These are phyloP conservation scores for Phytopythium oedochilum DNA, from an alignment of 352 stramenopile species.

Conservation along the genomic window DNA sequence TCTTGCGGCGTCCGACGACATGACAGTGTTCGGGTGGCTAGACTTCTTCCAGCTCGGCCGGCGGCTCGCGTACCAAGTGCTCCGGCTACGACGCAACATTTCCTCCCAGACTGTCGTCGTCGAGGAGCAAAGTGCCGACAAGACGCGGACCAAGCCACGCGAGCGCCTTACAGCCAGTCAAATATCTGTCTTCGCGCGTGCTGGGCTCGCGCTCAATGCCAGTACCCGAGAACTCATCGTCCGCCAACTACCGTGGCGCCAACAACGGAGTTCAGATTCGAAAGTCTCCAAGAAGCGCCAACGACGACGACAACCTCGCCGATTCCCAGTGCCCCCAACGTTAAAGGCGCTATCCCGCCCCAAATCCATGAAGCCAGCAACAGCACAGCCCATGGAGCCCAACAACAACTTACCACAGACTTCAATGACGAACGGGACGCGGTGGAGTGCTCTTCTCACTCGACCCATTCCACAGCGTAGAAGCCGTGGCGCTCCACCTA, in stretches of 20 bases:
- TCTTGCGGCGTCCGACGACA: conserved; percentile 31
- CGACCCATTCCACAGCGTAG: background rate
- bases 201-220: conserved; percentile 34
- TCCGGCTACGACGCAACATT: conserved; percentile 50
- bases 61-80: conserved; percentile 33
- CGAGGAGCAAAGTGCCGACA: conserved; percentile 16
- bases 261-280: background rate
- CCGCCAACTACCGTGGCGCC: conserved; percentile 11
- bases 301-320: background rate
- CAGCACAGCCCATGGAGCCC: background rate
- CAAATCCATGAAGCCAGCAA: background rate
- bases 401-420: background rate
- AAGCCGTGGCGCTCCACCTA: background rate
- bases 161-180: conserved; percentile 18
- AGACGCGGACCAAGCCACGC: conserved; percentile 4
- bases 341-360: background rate
- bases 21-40: conserved; percentile 39
- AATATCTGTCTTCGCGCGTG: conserved; percentile 23
- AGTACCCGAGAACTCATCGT: conserved; percentile 31
- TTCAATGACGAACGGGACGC: background rate
- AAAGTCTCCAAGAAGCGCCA: background rate
- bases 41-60: conserved; percentile 46
- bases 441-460: background rate
- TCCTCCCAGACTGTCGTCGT: conserved; percentile 30
- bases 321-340: too few relatives aligned